Evolutionary conservation across 495 filamentous ascomycete species (phyloP).

Genomic region (Xylaria grammica): DNA sequence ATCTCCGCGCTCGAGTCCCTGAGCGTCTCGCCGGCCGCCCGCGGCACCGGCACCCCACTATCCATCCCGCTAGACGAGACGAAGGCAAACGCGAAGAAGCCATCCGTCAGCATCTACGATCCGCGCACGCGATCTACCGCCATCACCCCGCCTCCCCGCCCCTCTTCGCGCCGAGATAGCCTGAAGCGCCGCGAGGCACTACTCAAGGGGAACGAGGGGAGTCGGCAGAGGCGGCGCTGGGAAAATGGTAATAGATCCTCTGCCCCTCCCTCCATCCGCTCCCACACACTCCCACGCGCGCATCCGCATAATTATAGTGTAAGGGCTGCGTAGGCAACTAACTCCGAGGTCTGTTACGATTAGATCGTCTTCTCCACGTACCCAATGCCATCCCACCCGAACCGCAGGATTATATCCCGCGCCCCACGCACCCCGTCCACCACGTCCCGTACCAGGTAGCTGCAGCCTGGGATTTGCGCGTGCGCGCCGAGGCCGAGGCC

Average conservation of each 20-base stretch:
- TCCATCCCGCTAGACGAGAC: constrained; percentile 53
- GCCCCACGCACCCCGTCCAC: constrained; percentile 76
- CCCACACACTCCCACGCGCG: neutral
- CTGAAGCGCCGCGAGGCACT: constrained; percentile 68
- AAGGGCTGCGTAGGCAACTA: constrained; percentile 16
- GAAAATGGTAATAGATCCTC: constrained; percentile 75
- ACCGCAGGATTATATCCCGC: constrained; percentile 78
- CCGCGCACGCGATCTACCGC: constrained; percentile 29
- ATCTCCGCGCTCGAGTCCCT: constrained; percentile 55
- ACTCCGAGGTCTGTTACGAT: constrained; percentile 14
- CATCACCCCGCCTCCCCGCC: constrained; percentile 41
- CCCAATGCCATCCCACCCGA: constrained; percentile 84
- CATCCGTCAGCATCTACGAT: constrained; percentile 33
- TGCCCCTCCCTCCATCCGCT: neutral
- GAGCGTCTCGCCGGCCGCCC: constrained; percentile 49
- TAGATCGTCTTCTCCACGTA: constrained; percentile 85
- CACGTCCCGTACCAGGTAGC: constrained; percentile 89
- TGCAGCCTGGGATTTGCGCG: constrained; percentile 78
- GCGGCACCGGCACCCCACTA: constrained; percentile 49
- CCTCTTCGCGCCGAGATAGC: constrained; percentile 50
- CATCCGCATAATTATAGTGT: neutral
- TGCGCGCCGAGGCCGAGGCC: constrained; percentile 55
- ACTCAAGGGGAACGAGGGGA: constrained; percentile 93
- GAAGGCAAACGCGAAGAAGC: constrained; percentile 21
- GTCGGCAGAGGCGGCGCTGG: constrained; percentile 83